Percentiles rank a stretch among this genome's conserved stretches.
These are phyloP conservation scores for Dothideomycetes sp. DNA, from an alignment of 2,329 filamentous ascomycete genomes.

Conservation along the genomic window DNA sequence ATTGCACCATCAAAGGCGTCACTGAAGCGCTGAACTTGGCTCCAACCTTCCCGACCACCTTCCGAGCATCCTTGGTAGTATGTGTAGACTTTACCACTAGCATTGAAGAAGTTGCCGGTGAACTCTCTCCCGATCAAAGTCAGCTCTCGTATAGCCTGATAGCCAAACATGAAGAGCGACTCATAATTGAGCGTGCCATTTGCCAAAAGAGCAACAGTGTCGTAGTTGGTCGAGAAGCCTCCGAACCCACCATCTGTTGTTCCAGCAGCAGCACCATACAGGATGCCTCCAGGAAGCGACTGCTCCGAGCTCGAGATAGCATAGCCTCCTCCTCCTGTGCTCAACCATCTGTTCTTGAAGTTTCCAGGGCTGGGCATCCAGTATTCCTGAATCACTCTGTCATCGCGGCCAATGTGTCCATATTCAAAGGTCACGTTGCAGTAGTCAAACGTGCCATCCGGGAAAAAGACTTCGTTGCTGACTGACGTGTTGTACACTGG, in stretches of 20 bases:
- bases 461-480: constrained; percentile 17
- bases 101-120: constrained; percentile 25
- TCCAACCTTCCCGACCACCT: constrained; percentile 37
- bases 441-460: constrained; percentile 18
- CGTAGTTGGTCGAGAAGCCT: constrained; percentile 30
- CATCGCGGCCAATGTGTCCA: constrained; percentile 28
- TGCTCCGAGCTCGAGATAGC: constrained; percentile 28
- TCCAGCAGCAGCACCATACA: constrained; percentile 38
- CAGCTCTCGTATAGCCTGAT: constrained; percentile 41
- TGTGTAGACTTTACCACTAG: constrained; percentile 24
- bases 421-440: constrained; percentile 28
- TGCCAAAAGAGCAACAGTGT: constrained; percentile 18
- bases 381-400: constrained; percentile 26
- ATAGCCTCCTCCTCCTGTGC: constrained; percentile 36
- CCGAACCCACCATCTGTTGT: constrained; percentile 42
- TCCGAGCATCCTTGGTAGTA: constrained; percentile 45
- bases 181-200: constrained; percentile 43
- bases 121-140: constrained; percentile 34
- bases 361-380: constrained; percentile 32
- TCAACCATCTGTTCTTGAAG: constrained; percentile 37
- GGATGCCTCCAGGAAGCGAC: constrained; percentile 29
- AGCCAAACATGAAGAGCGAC: constrained; percentile 36
- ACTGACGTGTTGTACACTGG: constrained; percentile 23
- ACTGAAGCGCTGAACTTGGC: constrained; percentile 39
- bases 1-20: constrained; percentile 36